These are phyloP conservation scores for Nemophila menziesii DNA, from an alignment of 257 asterid genomes.

Conservation along the genomic window DNA sequence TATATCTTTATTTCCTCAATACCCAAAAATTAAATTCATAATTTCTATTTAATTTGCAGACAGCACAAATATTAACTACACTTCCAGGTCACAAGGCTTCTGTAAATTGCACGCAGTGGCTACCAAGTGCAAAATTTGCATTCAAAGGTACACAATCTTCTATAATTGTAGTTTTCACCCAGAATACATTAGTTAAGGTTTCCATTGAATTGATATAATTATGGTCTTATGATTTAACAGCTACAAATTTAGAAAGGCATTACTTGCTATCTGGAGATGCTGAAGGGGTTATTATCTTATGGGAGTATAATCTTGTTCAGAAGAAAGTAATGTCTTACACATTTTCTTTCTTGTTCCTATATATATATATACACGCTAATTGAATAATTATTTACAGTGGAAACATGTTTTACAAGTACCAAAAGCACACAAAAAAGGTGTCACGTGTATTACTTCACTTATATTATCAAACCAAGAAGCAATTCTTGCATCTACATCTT, in stretches of 20 bases:
- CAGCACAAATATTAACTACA: slow-evolving; percentile 75
- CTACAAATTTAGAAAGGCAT: slow-evolving; percentile 45
- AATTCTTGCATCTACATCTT: slow-evolving; percentile 78
- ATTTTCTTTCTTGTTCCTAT: neutral
- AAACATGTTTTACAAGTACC: slow-evolving; percentile 60
- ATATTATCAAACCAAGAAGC: slow-evolving; percentile 54
- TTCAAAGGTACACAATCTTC: slow-evolving; percentile 47
- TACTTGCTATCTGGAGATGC: slow-evolving; percentile 88
- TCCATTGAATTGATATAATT: neutral
- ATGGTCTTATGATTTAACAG: slow-evolving; percentile 23
- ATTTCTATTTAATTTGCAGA: slow-evolving; percentile 22
- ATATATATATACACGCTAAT: neutral
- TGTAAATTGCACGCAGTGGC: slow-evolving; percentile 90
- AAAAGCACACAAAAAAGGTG: slow-evolving; percentile 78
- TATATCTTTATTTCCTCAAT: neutral
- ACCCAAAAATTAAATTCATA: neutral
- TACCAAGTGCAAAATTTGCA: slow-evolving; percentile 78
- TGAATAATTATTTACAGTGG: slow-evolving; percentile 42
- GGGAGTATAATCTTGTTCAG: slow-evolving; percentile 57
- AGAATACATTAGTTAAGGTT: no score
- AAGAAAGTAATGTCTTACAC: slow-evolving; percentile 41
- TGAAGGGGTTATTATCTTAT: slow-evolving; percentile 65
- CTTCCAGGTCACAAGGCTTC: slow-evolving; percentile 87
- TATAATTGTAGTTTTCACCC: neutral
- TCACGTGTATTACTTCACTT: slow-evolving; percentile 70